Evolutionary conservation across 2,329 filamentous ascomycete species (phyloP), one percentile per base, ranked within the genome.

Genomic region (Paecilomyces niveus): DNA sequence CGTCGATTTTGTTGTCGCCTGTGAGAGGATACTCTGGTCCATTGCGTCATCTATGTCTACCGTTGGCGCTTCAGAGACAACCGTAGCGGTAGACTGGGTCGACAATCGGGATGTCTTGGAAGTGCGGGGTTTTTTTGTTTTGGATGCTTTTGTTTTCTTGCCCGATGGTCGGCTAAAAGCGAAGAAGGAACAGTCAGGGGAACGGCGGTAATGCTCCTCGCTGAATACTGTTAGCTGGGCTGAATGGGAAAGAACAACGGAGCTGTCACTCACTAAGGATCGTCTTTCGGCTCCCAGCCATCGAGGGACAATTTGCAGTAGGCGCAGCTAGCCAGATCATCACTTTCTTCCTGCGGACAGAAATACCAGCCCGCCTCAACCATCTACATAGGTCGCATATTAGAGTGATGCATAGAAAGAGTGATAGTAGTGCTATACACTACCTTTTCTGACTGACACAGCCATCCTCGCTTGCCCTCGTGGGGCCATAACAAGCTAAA

Each of bases 331-430:
- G 90, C 90, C 77, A 93, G 90, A 72, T 99, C 94, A 63, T 94
- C 88, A 11, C 87, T 90, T 51, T 93, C 91, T 51, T 84, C 77
- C 5, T 85, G 90, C 0, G 94, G 92, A 24, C 92, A 95, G 75
- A 92, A 97, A 70, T 89, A 92, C 92, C 93, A 99, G 10, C 94
- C 94, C 29, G 91, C 90, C 64, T 93, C 90, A 33, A 90, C 90
- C 78, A 97, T 87, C 86, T 94, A 66, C 57, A 56, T 52, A 39
- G 31, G 18, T 11, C 15, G 15, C 55, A 45, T 31, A 13, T 52
- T 24, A 22, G 21, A 32, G 11, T 33, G 7, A 33, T 52, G 31
- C n/a, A 24, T 31, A n/a, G 22, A 39, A 22, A 13, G 33, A 50
- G 55, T 31, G 55, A 15, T n/a, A 26, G 54, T 24, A n/a, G 8